Conservation (phyloP, 208 protist genomes). For the Leishmania guyanensis region DNA sequence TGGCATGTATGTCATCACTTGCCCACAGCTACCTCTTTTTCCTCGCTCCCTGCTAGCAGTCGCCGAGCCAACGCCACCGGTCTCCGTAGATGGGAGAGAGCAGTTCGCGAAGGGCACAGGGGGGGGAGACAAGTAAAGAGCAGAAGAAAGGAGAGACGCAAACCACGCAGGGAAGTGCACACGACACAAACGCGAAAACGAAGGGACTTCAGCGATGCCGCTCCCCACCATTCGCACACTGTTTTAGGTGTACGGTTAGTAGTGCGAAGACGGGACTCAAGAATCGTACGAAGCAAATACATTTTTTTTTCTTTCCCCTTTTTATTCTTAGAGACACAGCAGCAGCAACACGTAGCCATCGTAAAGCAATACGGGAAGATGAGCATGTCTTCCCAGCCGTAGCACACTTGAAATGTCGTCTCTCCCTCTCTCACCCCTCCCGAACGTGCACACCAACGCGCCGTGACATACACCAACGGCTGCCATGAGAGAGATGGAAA, state of each 20-base stretch:
- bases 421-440: neutral
- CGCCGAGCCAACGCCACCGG: neutral
- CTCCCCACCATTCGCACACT: neutral
- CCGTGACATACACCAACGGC: neutral
- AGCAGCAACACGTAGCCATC: neutral
- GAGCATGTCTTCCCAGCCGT: neutral
- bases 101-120: neutral
- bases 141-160: neutral
- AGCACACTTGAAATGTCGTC: neutral
- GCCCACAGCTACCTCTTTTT: neutral
- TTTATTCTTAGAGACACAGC: neutral
- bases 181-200: neutral
- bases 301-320: neutral
- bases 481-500: neutral
- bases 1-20: neutral
- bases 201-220: neutral
- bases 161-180: neutral
- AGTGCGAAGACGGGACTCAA: neutral
- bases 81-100: neutral
- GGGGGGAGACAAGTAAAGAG: neutral
- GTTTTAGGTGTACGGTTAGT: neutral
- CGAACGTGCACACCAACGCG: neutral
- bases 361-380: neutral
- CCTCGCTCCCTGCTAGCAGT: neutral
- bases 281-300: neutral